Evolutionary conservation across 2,329 filamentous ascomycete genomes (phyloP).

Genomic region (Alternaria rosae): DNA sequence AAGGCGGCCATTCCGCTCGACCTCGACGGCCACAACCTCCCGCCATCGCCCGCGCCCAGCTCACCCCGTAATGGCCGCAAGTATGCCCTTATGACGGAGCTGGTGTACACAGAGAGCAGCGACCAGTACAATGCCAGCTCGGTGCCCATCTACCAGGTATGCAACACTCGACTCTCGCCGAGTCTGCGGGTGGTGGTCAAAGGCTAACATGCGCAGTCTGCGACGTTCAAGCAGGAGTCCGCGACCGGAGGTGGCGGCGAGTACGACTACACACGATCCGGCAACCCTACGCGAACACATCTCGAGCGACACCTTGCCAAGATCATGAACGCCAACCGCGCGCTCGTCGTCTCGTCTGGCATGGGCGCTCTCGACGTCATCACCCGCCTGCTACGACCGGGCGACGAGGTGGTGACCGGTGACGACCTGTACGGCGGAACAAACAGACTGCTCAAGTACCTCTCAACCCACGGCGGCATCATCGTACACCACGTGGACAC

Average conservation of each 20-base stretch:
- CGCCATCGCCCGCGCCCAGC: constrained; percentile 82
- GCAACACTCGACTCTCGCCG: background rate
- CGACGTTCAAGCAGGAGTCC: constrained; percentile 94
- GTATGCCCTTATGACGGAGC: constrained; percentile 93
- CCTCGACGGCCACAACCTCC: constrained; percentile 50
- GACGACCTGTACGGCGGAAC: constrained; percentile 97
- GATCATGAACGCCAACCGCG: constrained; percentile 95
- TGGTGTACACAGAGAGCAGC: constrained; percentile 94
- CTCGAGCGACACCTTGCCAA: constrained; percentile 96
- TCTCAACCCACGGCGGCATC: constrained; percentile 88
- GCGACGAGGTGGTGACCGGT: constrained; percentile 96
- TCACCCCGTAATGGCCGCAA: constrained; percentile 85
- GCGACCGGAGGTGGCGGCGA: constrained; percentile 79
- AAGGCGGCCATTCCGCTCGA: constrained; percentile 52
- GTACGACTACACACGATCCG: constrained; percentile 98
- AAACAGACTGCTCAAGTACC: constrained; percentile 89
- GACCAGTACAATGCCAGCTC: constrained; percentile 98
- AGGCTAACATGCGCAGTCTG: constrained; percentile 66
- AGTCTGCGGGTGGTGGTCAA: background rate
- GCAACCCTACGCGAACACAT: constrained; percentile 95
- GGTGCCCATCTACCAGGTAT: constrained; percentile 90
- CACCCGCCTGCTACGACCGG: constrained; percentile 84
- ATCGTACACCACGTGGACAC: constrained; percentile 97
- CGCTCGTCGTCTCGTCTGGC: constrained; percentile 91
- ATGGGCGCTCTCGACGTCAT: constrained; percentile 99